phyloP scores from a whole-genome alignment of 305 asterid genomes.

The Rubia tinctorum region DNA sequence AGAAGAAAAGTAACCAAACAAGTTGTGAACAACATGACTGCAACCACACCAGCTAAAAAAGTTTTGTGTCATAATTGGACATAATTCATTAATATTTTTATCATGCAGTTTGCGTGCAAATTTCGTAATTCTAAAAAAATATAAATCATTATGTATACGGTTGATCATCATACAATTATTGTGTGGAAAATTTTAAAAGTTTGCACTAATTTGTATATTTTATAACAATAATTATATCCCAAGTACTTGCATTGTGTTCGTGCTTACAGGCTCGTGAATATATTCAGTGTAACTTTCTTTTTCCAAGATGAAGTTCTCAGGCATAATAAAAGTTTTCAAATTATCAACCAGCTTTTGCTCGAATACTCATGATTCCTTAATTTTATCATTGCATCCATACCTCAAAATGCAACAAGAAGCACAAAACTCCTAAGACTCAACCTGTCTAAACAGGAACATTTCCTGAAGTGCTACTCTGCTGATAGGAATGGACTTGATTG shows the following conservation, averaged over 20 bases:
- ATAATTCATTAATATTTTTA: conserved; percentile 15
- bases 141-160: too few relatives aligned
- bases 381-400: conserved; percentile 67
- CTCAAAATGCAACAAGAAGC: conserved; percentile 68
- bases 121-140: too few relatives aligned
- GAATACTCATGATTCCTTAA: conserved; percentile 46
- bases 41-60: conserved; percentile 64
- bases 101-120: too few relatives aligned
- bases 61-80: background rate
- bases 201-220: too few relatives aligned
- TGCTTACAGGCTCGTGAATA: too few relatives aligned
- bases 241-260: too few relatives aligned
- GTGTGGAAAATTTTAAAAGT: too few relatives aligned
- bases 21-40: conserved; percentile 71
- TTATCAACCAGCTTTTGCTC: conserved; percentile 49
- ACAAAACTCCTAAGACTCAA: conserved; percentile 48
- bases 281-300: too few relatives aligned
- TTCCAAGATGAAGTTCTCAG: conserved; percentile 36
- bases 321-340: conserved; percentile 47
- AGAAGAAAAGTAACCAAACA: conserved; percentile 25
- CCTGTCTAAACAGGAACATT: conserved; percentile 61
- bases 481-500: conserved; percentile 67
- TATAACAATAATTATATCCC: background rate
- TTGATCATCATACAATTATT: background rate
- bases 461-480: conserved; percentile 53